These are phyloP conservation scores for Trametopsis cervina DNA, from an alignment of 768 basidiomycete genomes.

Conservation along the genomic window DNA sequence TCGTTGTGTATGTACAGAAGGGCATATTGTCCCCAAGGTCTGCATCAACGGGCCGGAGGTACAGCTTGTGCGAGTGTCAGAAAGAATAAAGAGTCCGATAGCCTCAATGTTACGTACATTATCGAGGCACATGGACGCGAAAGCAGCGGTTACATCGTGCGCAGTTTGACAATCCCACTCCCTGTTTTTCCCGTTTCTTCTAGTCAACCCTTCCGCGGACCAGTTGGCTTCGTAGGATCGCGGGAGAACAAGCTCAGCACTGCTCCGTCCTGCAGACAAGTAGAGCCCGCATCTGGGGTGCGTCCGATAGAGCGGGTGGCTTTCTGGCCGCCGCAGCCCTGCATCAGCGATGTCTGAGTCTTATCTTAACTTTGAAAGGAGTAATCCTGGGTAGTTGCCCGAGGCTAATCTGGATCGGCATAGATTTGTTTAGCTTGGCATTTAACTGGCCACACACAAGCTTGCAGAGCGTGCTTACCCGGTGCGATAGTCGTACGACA, in stretches of 20 bases:
- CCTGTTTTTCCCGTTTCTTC: background rate
- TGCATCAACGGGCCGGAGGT: background rate
- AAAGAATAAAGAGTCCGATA: conserved; percentile 3
- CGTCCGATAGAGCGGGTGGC: background rate
- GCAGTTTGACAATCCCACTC: background rate
- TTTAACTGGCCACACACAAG: no score
- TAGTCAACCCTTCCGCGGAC: background rate
- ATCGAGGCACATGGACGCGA: background rate
- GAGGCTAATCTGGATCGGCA: no score
- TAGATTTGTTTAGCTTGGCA: no score
- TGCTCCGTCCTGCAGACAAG: background rate
- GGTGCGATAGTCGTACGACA: no score
- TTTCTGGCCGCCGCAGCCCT: no score
- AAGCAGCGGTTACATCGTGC: background rate
- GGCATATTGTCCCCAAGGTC: no score
- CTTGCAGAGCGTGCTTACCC: no score
- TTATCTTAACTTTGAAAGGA: no score
- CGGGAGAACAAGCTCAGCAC: background rate
- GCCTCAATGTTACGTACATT: conserved; percentile 7
- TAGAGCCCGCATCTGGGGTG: background rate
- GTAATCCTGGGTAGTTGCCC: no score
- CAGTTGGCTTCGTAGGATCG: background rate
- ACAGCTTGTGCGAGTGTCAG: background rate
- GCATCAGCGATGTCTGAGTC: no score
- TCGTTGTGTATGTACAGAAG: no score